Conservation (phyloP, 2,329 filamentous ascomycete genomes). For the Geosmithia morbida region DNA sequence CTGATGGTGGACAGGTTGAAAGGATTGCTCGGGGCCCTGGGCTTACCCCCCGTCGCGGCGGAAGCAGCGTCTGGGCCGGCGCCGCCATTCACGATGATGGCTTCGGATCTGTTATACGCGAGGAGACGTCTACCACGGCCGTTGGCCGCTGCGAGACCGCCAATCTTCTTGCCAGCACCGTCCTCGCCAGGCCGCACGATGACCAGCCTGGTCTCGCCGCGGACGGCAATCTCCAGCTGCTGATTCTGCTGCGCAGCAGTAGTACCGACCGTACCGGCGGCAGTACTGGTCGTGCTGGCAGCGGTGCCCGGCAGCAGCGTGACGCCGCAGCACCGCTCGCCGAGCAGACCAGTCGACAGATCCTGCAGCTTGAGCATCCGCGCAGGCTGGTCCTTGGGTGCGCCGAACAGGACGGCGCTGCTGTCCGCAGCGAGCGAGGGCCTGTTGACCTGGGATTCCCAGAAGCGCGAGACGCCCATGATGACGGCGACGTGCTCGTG, state of each 20-base stretch:
- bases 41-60: conserved; percentile 17
- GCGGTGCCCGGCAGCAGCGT: conserved; percentile 19
- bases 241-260: conserved; percentile 21
- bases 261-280: no score
- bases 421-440: conserved; percentile 21
- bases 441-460: conserved; percentile 42
- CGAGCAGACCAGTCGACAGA: conserved; percentile 36
- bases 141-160: conserved; percentile 12
- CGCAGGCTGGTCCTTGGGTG: conserved; percentile 24
- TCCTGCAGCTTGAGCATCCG: conserved; percentile 42
- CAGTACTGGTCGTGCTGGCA: background rate
- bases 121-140: conserved; percentile 19
- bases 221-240: conserved; percentile 37
- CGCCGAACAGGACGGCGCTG: conserved; percentile 40
- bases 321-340: conserved; percentile 40
- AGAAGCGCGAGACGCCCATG: conserved; percentile 39
- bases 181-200: conserved; percentile 39
- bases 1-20: conserved; percentile 12
- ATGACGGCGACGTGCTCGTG: conserved; percentile 42
- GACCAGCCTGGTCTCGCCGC: conserved; percentile 40
- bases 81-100: conserved; percentile 35
- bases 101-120: conserved; percentile 27
- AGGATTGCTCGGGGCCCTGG: conserved; percentile 20
- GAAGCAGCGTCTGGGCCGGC: no score
- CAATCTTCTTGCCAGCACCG: conserved; percentile 26